A percentile compares a stretch with the other conserved stretches of the same genome.
phyloP scores from a whole-genome alignment of 129 eudicot species.

The Artemisia tridentata region DNA sequence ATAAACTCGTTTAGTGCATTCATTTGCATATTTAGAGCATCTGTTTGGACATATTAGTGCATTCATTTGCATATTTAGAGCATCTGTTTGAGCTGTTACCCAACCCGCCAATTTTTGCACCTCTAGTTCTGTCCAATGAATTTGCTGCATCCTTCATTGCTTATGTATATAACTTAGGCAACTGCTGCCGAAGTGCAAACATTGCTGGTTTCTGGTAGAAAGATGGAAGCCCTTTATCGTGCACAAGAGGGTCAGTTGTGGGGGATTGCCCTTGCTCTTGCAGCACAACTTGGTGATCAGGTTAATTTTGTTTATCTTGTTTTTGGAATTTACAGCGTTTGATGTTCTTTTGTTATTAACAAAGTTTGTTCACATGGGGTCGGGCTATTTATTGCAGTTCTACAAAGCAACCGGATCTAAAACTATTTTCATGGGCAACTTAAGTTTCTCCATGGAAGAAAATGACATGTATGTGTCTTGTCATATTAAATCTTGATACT shows the following conservation, averaged over 20 bases:
- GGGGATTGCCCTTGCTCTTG: constrained; percentile 89
- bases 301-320: constrained; percentile 33
- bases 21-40: no score
- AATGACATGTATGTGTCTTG: constrained; percentile 57
- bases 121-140: no score
- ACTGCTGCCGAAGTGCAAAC: no score
- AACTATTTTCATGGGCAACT: constrained; percentile 88
- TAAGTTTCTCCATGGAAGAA: constrained; percentile 50
- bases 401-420: constrained; percentile 65
- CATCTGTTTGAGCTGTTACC: no score
- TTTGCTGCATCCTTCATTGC: no score
- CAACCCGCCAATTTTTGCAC: no score
- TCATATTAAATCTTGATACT: neutral
- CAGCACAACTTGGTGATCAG: constrained; percentile 96
- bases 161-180: no score
- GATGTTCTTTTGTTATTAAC: constrained; percentile 12
- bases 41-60: no score
- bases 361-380: constrained; percentile 1
- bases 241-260: constrained; percentile 90
- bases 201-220: no score
- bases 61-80: no score
- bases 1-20: no score
- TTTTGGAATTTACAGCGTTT: neutral
- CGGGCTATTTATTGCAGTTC: constrained; percentile 54
- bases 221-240: no score